Base-by-base conservation (phyloP, 202 grass and related monocot genomes). In the Zoysia matrella region DNA sequence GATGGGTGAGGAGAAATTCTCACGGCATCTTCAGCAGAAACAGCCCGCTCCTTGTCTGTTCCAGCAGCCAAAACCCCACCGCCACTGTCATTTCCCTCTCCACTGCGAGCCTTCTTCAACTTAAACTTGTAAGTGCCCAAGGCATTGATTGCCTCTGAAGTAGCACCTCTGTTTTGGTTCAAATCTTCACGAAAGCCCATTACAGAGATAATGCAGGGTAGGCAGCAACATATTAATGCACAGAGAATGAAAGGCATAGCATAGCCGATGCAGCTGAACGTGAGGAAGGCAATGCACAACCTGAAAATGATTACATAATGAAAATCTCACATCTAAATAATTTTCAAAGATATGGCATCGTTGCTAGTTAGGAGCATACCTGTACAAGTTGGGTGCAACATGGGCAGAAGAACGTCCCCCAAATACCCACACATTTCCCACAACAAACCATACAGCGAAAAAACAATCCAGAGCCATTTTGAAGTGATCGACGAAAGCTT, bases 221-320 rank as follows among this genome's bases (percentile, higher is more conserved):
- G 87, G 86, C 96, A 96, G 77, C 96, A 99, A 74, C 96, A 94
- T 83, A 99, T 96, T 78, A 96, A 76, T 44, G 89, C 89, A 62
- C 96, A 99, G 50, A 99, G 78, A 82, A 99, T 96, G 78, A 99
- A 99, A 68, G 96, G 93, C 91, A 92, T 94, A 22, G 96, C 96
- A 10, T 99, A 99, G 60, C 93, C 96, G 0, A 99, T 96, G 82
- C 91, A 99, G 73, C 93, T 36, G 30, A 36, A 36, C 30, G 30
- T 36, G 30, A 36, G 30, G 30, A 36, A 36, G 30, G 30, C 30
- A 86, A 96, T 89, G 83, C 93, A 99, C 80, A 99, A 94, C 93
- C 96, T 99, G 87, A 55, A 86, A 82, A 69, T 67, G 51, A 78
- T 44, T 79, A 65, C 69, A 82, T 46, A 13, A 73, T 79, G 74